A percentile compares a stretch with the other conserved stretches of the same genome.
Conservation (phyloP, 75 land plant genomes). For the Selaginella moellendorffii region DNA sequence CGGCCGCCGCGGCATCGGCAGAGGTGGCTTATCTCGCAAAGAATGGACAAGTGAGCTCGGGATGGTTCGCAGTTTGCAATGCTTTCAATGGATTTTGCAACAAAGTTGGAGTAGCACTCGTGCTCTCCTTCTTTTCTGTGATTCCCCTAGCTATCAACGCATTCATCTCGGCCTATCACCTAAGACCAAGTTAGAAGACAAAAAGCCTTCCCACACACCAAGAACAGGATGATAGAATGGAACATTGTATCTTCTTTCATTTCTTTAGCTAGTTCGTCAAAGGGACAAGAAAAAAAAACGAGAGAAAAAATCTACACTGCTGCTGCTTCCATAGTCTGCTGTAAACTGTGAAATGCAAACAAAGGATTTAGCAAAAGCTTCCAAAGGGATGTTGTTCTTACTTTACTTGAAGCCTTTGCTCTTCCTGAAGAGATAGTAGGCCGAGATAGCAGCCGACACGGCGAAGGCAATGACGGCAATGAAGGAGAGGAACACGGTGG, state of each 20-base stretch:
- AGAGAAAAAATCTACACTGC: too few relatives aligned
- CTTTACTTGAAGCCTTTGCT: background rate
- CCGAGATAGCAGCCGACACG: conserved; percentile 37
- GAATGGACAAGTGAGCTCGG: conserved; percentile 37
- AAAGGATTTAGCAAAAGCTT: too few relatives aligned
- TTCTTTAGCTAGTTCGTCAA: too few relatives aligned
- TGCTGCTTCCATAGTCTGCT: too few relatives aligned
- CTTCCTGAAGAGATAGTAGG: conserved; percentile 43
- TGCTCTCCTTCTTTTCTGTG: conserved; percentile 33
- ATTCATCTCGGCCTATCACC: conserved; percentile 40
- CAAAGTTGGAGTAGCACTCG: conserved; percentile 32
- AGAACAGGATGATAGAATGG: too few relatives aligned
- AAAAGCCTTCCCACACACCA: too few relatives aligned
- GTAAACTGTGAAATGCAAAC: too few relatives aligned
- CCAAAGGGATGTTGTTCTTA: too few relatives aligned
- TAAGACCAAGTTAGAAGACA: too few relatives aligned
- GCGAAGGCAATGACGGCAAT: conserved; percentile 27
- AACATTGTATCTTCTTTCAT: too few relatives aligned
- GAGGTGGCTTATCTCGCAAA: conserved; percentile 54
- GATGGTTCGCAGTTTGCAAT: conserved; percentile 43
- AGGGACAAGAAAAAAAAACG: too few relatives aligned
- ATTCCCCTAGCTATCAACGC: conserved; percentile 31
- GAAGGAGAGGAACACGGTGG: conserved; percentile 40
- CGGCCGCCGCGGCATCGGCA: conserved; percentile 38
- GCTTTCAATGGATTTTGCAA: conserved; percentile 35